Conservation (phyloP, 1,139 yeast genomes). For the Magnusiomyces tetraspermus region DNA sequence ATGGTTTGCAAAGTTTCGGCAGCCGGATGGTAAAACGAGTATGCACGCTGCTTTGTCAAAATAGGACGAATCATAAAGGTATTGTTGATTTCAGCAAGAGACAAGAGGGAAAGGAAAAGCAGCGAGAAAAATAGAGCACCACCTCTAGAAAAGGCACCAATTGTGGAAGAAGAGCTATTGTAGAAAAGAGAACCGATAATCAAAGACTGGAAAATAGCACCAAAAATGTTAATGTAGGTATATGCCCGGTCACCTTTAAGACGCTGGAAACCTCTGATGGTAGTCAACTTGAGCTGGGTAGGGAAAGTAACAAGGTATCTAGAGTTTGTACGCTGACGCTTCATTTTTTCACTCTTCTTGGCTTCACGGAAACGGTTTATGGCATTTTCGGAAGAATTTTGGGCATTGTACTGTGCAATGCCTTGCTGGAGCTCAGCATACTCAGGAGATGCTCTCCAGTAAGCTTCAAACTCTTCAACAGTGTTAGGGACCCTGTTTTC, state of each 20-base stretch:
- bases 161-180: slow-evolving; percentile 39
- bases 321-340: slow-evolving; percentile 27
- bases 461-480: slow-evolving; percentile 45
- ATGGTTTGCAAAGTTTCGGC: slow-evolving; percentile 37
- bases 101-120: slow-evolving; percentile 35
- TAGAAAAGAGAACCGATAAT: slow-evolving; percentile 49
- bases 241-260: slow-evolving; percentile 46
- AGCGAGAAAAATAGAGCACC: slow-evolving; percentile 38
- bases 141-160: slow-evolving; percentile 45
- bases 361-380: slow-evolving; percentile 12
- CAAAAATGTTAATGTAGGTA: slow-evolving; percentile 39
- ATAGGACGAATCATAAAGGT: slow-evolving; percentile 36
- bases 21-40: slow-evolving; percentile 39
- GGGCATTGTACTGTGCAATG: slow-evolving; percentile 35
- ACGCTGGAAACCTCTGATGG: slow-evolving; percentile 45
- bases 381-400: slow-evolving; percentile 33
- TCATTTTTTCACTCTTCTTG: slow-evolving; percentile 25
- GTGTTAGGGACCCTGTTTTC: slow-evolving; percentile 45
- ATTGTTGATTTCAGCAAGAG: slow-evolving; percentile 37
- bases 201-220: slow-evolving; percentile 43
- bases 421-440: slow-evolving; percentile 34
- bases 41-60: slow-evolving; percentile 37
- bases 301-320: slow-evolving; percentile 31
- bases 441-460: slow-evolving; percentile 46
- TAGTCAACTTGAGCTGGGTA: slow-evolving; percentile 29